phyloP scores from a whole-genome alignment of 306 rosid species.

The Medicago ruthenica region DNA sequence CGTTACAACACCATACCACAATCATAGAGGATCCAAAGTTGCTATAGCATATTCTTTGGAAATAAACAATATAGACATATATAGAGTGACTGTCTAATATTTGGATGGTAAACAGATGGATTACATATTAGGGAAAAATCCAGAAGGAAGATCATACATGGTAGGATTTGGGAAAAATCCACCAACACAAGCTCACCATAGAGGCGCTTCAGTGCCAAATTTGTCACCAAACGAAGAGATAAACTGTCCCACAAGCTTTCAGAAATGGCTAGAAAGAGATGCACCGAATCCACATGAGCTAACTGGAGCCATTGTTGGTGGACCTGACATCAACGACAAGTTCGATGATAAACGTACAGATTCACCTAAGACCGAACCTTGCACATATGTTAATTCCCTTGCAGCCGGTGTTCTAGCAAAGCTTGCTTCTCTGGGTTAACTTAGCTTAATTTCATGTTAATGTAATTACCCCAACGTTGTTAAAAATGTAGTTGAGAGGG shows the following conservation, averaged over 20 bases:
- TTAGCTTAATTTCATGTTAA: background rate
- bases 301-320: slow-evolving; percentile 91
- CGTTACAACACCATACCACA: too few relatives aligned
- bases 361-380: slow-evolving; percentile 76
- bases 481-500: background rate
- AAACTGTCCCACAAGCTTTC: slow-evolving; percentile 58
- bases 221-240: background rate
- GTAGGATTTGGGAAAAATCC: slow-evolving; percentile 80
- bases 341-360: slow-evolving; percentile 76
- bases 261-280: slow-evolving; percentile 55
- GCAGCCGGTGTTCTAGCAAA: slow-evolving; percentile 78
- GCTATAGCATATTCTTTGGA: too few relatives aligned
- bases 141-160: slow-evolving; percentile 75
- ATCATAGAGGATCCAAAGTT: too few relatives aligned
- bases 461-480: background rate
- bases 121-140: slow-evolving; percentile 75
- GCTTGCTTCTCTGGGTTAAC: slow-evolving; percentile 48
- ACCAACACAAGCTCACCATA: slow-evolving; percentile 83
- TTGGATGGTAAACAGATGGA: slow-evolving; percentile 57
- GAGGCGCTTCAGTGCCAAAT: slow-evolving; percentile 79
- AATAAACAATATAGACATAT: too few relatives aligned
- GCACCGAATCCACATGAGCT: slow-evolving; percentile 76
- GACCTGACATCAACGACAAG: slow-evolving; percentile 68
- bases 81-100: too few relatives aligned
- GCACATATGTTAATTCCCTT: slow-evolving; percentile 82